Conservation (phyloP, 768 basidiomycete genomes). For the Hygrocybe punicea region DNA sequence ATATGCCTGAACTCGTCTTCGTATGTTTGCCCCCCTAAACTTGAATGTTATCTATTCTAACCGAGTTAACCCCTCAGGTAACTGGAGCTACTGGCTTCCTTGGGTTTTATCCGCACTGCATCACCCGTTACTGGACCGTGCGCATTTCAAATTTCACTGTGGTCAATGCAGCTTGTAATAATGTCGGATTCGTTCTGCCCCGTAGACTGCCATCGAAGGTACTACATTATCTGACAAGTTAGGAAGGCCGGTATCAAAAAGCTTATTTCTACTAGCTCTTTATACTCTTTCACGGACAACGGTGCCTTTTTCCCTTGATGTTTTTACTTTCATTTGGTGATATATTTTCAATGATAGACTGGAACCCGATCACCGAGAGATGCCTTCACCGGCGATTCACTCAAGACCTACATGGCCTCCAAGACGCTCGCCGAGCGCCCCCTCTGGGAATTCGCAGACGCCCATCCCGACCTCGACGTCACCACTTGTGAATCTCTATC, state of each 20-base stretch:
- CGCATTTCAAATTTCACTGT: background rate
- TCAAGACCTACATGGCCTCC: conserved; percentile 32
- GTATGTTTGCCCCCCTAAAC: no score
- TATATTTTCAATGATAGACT: conserved; percentile 27
- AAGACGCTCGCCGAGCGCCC: conserved; percentile 41
- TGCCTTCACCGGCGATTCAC: conserved; percentile 18
- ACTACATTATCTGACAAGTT: conserved; percentile 38
- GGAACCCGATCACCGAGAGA: conserved; percentile 31
- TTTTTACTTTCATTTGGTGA: background rate
- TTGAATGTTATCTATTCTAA: no score
- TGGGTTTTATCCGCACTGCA: conserved; percentile 43
- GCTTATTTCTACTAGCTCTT: conserved; percentile 41
- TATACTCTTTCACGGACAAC: conserved; percentile 30
- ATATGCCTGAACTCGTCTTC: no score
- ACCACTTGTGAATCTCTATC: conserved; percentile 33
- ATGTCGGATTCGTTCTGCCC: no score
- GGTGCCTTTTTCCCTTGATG: conserved; percentile 18
- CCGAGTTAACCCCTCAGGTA: conserved; percentile 23
- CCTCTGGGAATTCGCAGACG: conserved; percentile 41
- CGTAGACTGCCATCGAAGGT: conserved; percentile 32
- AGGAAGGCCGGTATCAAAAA: conserved; percentile 36
- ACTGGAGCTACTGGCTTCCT: conserved; percentile 43
- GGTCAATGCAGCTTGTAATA: background rate
- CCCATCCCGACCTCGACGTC: conserved; percentile 39
- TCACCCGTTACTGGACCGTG: conserved; percentile 26